Evolutionary conservation across 768 basidiomycete genomes (phyloP), one percentile per base, ranked within the genome.

Genomic region (Asterophora parasitica): DNA sequence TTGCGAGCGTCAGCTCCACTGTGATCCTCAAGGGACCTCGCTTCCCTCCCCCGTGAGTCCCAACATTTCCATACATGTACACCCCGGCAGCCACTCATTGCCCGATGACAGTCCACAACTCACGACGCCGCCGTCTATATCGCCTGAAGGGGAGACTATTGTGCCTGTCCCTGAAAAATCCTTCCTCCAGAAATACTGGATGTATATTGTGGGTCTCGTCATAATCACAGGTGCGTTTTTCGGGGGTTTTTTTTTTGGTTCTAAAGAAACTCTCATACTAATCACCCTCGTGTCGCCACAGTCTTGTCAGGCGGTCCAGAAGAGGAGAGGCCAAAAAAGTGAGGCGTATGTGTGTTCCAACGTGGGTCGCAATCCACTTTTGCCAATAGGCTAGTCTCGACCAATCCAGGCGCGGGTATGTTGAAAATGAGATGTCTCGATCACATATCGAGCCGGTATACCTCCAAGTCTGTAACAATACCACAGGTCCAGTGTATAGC

Each of bases 101-200:
- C 12, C 31, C 17, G 23, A 23, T 23, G 3, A 23, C 6, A 91
- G 89, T 48, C 86, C 85, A 36, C 77, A 79, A 50, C 73, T 91
- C 32, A 81, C 78, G 44, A 66, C 72, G 1, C 87, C 88, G 7
- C 85, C 85, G 7, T 81, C 79, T 4, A 62, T 90, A 17, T 81
- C 80, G 7, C 67, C 78, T 12, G 72, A 85, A 58, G 89, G 89
- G 38, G 76, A 81, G 58, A 76, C 80, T 15, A 69, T 86, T 17
- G 62, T 72, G 48, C 77, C 82, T 0, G 61, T 70, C 28, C 75
- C 77, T 0, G 89, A 94, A 60, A 87, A 92, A 65, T 70, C 81
- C 9, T 90, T 93, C 65, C 48, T 92, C 34, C 86, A 90, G 59
- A 93, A 92, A 62, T 94, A 94, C 64, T 94, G 92, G 92, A 72